A percentile compares a stretch with the other conserved stretches of the same genome.
phyloP scores from a whole-genome alignment of 2,329 filamentous ascomycete genomes.

The Penicillium sumatraense region DNA sequence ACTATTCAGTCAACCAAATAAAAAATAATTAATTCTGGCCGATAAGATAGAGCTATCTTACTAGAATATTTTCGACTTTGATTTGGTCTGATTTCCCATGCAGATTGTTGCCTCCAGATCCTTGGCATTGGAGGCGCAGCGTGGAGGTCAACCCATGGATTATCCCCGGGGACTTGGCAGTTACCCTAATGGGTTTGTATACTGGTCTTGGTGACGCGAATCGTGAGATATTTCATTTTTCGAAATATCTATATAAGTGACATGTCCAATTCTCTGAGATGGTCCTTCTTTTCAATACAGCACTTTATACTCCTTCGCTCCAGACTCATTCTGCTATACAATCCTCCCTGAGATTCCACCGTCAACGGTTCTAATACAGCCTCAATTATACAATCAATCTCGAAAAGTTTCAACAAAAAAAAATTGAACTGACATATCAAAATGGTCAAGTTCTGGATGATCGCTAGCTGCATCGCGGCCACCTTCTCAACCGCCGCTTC shows the following conservation, averaged over 20 bases:
- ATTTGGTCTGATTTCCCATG: too few relatives aligned
- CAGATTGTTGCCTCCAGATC: neutral
- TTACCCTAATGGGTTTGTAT: neutral
- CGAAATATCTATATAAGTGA: neutral
- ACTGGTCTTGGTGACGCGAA: neutral
- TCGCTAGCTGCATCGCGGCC: neutral
- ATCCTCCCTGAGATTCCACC: neutral
- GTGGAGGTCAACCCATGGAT: neutral
- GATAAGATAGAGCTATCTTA: too few relatives aligned
- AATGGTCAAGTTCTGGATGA: neutral
- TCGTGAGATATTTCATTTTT: neutral
- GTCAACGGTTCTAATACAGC: too few relatives aligned
- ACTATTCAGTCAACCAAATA: too few relatives aligned
- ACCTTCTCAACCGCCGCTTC: neutral
- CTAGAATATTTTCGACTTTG: too few relatives aligned
- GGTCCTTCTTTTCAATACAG: neutral
- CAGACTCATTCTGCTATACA: neutral
- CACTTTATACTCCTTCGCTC: neutral
- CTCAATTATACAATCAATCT: neutral
- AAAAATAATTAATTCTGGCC: too few relatives aligned
- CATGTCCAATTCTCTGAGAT: neutral
- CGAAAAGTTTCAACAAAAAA: neutral
- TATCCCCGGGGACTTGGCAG: neutral
- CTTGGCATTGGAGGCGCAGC: conserved; percentile 4
- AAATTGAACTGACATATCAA: too few relatives aligned